Evolutionary conservation across 768 basidiomycete genomes (phyloP), one percentile per base, ranked within the genome.

Genomic region (Trametopsis cervina): DNA sequence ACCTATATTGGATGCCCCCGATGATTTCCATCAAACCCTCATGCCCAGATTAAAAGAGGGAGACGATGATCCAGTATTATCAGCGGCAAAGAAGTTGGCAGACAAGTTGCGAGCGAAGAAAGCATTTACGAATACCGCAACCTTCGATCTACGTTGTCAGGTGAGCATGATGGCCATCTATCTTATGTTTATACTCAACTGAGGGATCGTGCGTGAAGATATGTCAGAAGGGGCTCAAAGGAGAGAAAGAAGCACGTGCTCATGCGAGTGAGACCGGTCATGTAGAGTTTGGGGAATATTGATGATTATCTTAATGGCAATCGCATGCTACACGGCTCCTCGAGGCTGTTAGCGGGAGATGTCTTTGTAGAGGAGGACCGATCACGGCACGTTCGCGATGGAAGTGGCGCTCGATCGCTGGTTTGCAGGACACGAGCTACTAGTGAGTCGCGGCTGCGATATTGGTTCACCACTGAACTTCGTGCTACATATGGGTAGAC

Each of bases 231-330:
- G 92, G 89, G 0, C 67, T 98, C 54, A 94, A 85, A 57, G 95
- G 95, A 26, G 94, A 98, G 70, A 97, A 93, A 59, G 93, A 83
- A 51, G 95, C 95, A 1, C 78, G 89, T 27, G 76, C 77, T 40
- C 95, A 98, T 62, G 95, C 95, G 4, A 77, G 77, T 57, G 71
- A 80, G 64, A 96, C 92, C 0, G 91, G 94, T 0, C 94, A 96
- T 66, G 75, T 77, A 17, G 72, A 73, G 36, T 94, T 94, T 56
- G 89, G 89, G 53, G 91, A 91, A 61, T 92, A 83, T 61, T 88
- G 54, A 62, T 44, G 29, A 33, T 33, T 33, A 7, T 33, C 9
- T 7, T 15, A 7, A 7, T 33, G 29, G 29, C 29, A 7, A 33
- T 15, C 29, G 7, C 29, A 33, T 33, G n/a, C n/a, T n/a, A n/a